Conservation (phyloP, 495 filamentous ascomycete genomes). For the Aspergillus carlsbadensis region DNA sequence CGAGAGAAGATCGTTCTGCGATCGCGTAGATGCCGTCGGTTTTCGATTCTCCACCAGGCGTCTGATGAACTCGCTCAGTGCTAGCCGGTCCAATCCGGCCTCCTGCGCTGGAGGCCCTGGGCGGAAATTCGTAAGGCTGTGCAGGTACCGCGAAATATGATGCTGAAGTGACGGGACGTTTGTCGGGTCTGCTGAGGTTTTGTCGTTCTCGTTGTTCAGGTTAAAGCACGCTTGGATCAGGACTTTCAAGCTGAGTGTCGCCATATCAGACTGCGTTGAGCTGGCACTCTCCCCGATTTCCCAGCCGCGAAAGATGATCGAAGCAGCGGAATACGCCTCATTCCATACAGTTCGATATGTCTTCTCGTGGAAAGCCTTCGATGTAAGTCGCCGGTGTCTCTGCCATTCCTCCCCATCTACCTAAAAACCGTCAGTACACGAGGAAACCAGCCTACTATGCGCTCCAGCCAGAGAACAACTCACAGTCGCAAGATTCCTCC, state of each 20-base stretch:
- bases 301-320: background rate
- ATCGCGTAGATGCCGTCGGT: background rate
- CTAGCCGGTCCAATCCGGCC: background rate
- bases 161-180: background rate
- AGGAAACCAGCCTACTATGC: too few relatives aligned
- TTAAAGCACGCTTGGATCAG: conserved; percentile 7
- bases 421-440: background rate
- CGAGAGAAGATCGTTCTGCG: conserved; percentile 1
- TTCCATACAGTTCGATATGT: conserved; percentile 4
- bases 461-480: background rate
- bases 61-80: background rate
- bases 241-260: background rate
- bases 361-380: conserved; percentile 3
- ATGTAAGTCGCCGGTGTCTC: conserved; percentile 5
- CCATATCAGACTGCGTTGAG: conserved; percentile 5
- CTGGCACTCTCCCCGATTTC: background rate
- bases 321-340: background rate
- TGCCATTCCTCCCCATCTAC: conserved; percentile 11
- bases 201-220: background rate
- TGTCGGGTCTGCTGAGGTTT: background rate
- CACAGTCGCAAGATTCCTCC: conserved; percentile 9
- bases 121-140: background rate
- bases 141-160: background rate
- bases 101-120: background rate
- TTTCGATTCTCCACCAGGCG: background rate